Base-by-base conservation (phyloP, 176 grass and related monocot genomes). In the Bothriochloa decipiens region DNA sequence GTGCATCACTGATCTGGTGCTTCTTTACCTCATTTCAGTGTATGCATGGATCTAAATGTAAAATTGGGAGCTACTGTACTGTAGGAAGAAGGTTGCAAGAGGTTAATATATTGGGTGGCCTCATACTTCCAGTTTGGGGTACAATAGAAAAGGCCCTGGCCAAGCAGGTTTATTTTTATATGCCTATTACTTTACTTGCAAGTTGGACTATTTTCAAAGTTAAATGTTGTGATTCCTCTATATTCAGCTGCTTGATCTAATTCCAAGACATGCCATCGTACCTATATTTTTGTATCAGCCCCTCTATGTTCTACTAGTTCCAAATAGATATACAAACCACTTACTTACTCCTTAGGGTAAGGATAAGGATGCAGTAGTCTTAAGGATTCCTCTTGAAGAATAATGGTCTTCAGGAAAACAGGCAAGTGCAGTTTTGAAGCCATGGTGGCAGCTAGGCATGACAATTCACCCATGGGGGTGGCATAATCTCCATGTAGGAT, bases 31-130 rank as follows among this genome's bases (percentile, higher is more conserved):
- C 72, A 70, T 98, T 91, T 86, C 91, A 99, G 96, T 99, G 96
- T 61, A 99, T 99, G 96, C 96, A 99, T 64, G 96, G 96, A 63
- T 90, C 91, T 6, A 99, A 99, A 89, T 99, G 96, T 81, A 99
- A 96, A 91, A 55, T 92, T 80, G 91, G 96, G 18, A 91, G 78
- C 81, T 96, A 94, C 82, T 99, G 96, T 90, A 99, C 93, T 46
- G 89, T 99, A 72, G 96, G 96, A 45, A 94, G 87, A 91, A 86
- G 96, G 70, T 85, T 99, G 83, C 96, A 99, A 87, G 93, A 96
- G 70, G 88, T 96, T 32, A 94, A 91, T 76, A 84, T 99, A 86
- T 90, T 99, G 84, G 96, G 96, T 29, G 96, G 96, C 79, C 93
- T 99, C 28, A 99, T 99, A 87, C 88, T 99, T 91, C 96, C 96